Base-by-base conservation (phyloP, 257 asterid genomes). In the Anisodus tanguticus region DNA sequence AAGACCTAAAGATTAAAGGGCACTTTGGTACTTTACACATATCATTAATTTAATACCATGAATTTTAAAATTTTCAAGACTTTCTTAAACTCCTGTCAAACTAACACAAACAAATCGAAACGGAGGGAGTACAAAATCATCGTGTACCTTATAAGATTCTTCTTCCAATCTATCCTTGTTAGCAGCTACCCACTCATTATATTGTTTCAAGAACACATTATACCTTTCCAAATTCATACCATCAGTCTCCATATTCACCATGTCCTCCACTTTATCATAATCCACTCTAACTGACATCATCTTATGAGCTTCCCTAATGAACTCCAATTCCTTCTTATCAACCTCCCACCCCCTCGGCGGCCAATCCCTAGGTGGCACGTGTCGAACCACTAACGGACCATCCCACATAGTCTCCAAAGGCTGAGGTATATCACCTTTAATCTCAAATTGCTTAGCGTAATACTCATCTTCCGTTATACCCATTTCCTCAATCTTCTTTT, bases 321-420 rank as follows among this genome's bases (percentile, higher is more conserved):
- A 95, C 80, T 95, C 99, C 93, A 95, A 82, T 49, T 95, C 98
- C 87, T 89, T 84, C 91, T 62, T 93, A 79, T 95, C 95, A 83
- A 94, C 98, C 88, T 86, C 88, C 99, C 99, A 95, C 71, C 97
- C 99, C 19, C 94, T 89, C 8, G 98, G 99, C 13, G 99, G 99
- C 99, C 99, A 95, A 41, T 95, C 99, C 86, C 99, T 84, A 0
- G 99, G 99, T 1, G 99, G 95, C 70, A 95, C 91, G 15, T 89
- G 90, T 2, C 93, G 90, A 83, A 95, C 85, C 88, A 92, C 95
- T 89, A 93, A 39, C 0, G 98, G 97, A 83, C 98, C 99, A 26
- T 92, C 87, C 98, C 99, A 95, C 72, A 41, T 13, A 45, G 98
- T 92, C 86, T 85, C 87, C 83, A 95, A 80, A 7, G 94, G 95